A percentile compares a stretch with the other conserved stretches of the same genome.
These are phyloP conservation scores for Fusarium multiceps DNA, from an alignment of 2,329 filamentous ascomycete species.

Conservation along the genomic window DNA sequence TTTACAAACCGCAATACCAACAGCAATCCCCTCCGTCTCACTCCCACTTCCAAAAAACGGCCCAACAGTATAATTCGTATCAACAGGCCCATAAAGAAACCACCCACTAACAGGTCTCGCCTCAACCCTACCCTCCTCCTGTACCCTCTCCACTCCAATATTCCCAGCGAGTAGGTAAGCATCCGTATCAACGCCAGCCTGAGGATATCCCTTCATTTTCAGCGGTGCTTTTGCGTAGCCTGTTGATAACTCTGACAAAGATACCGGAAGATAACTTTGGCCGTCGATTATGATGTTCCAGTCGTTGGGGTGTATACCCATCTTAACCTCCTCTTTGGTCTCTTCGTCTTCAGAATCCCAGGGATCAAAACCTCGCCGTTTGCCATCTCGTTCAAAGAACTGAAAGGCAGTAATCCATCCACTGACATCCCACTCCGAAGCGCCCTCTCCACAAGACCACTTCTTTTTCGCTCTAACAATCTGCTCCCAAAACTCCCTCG, in stretches of 20 bases:
- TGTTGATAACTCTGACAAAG: constrained; percentile 49
- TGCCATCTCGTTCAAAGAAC: constrained; percentile 56
- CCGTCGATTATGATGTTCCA: constrained; percentile 44
- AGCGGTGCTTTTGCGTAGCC: constrained; percentile 56
- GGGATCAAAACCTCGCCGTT: constrained; percentile 1
- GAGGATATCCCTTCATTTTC: constrained; percentile 51
- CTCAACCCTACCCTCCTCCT: constrained; percentile 39
- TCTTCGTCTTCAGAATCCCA: not conserved
- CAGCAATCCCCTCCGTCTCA: constrained; percentile 40
- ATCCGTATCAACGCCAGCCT: constrained; percentile 42
- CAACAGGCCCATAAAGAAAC: constrained; percentile 55
- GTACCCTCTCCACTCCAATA: constrained; percentile 49
- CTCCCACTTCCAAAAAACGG: constrained; percentile 33
- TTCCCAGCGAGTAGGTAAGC: constrained; percentile 55
- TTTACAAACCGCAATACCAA: not conserved
- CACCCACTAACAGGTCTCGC: constrained; percentile 54
- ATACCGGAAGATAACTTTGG: constrained; percentile 46
- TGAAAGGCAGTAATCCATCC: constrained; percentile 63
- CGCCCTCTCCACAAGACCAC: constrained; percentile 46
- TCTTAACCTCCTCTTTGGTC: not conserved
- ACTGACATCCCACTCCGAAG: constrained; percentile 52
- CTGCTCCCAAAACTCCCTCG: constrained; percentile 56
- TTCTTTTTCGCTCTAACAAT: constrained; percentile 53
- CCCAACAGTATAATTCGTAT: constrained; percentile 38
- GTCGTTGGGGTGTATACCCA: constrained; percentile 3